phyloP scores from a whole-genome alignment of 2,329 filamentous ascomycete species.

The Stagonosporopsis rhizophila region DNA sequence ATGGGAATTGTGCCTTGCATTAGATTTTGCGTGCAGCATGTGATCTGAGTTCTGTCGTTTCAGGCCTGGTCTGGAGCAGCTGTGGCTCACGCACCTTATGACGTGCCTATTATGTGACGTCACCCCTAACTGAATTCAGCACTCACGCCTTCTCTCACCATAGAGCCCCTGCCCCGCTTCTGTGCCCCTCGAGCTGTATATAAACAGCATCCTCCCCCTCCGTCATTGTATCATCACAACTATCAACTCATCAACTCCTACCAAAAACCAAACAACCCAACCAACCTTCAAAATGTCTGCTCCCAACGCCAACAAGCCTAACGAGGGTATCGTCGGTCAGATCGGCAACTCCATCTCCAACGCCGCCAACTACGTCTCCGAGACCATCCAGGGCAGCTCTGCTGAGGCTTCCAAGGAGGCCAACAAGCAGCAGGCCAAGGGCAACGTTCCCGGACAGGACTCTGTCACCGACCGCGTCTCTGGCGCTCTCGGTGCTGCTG shows the following conservation, averaged over 20 bases:
- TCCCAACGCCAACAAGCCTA: constrained; percentile 53
- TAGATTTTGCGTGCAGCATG: constrained; percentile 20
- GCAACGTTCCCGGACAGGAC: constrained; percentile 61
- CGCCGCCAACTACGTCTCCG: constrained; percentile 73
- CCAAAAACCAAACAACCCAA: constrained; percentile 14
- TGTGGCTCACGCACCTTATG: constrained; percentile 16
- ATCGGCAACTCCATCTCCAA: constrained; percentile 56
- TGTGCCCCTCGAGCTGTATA: constrained; percentile 19
- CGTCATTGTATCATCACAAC: constrained; percentile 24
- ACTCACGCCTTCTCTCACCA: constrained; percentile 17
- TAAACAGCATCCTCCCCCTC: constrained; percentile 22
- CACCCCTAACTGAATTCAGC: constrained; percentile 12
- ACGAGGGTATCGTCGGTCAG: constrained; percentile 54
- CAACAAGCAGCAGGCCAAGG: constrained; percentile 67
- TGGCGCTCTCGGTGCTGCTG: constrained; percentile 60
- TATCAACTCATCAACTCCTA: constrained; percentile 22
- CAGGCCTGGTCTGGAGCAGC: constrained; percentile 17
- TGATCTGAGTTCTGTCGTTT: constrained; percentile 16
- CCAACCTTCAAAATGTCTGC: constrained; percentile 51
- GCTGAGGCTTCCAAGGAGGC: constrained; percentile 69
- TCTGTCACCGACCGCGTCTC: constrained; percentile 58
- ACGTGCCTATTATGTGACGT: constrained; percentile 15
- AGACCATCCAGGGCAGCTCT: constrained; percentile 65
- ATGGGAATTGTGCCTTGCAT: constrained; percentile 22
- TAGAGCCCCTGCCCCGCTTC: constrained; percentile 3